Evolutionary conservation across 2,329 filamentous ascomycete genomes (phyloP).

Genomic region (Paraphoma chrysanthemicola): DNA sequence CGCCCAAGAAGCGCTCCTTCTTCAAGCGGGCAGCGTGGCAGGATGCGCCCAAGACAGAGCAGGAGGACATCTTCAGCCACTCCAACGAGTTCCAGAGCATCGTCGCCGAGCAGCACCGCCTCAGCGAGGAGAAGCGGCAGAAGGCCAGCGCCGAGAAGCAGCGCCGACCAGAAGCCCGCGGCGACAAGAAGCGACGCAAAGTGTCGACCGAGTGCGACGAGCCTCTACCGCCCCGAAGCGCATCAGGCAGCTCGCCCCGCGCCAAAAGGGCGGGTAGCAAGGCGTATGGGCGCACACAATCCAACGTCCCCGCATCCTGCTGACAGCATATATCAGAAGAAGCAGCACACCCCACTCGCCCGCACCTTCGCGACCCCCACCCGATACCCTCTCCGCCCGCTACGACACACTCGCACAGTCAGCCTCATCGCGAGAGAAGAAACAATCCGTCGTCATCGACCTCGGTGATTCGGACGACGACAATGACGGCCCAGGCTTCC

Average conservation of each 20-base stretch:
- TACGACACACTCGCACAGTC: conserved; percentile 38
- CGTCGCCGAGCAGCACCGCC: conserved; percentile 47
- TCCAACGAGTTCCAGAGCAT: conserved; percentile 48
- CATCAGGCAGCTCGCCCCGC: conserved; percentile 13
- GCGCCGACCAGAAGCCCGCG: neutral
- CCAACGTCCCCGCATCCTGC: neutral
- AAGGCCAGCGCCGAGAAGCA: neutral
- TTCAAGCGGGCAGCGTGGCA: conserved; percentile 65
- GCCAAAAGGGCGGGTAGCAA: conserved; percentile 16
- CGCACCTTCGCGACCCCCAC: conserved; percentile 11
- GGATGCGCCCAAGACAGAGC: conserved; percentile 44
- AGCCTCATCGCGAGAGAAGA: conserved; percentile 13
- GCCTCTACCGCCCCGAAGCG: conserved; percentile 7
- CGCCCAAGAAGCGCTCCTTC: conserved; percentile 55
- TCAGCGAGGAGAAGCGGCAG: conserved; percentile 26
- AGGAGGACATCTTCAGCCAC: conserved; percentile 52
- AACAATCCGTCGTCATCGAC: conserved; percentile 28
- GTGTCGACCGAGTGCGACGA: conserved; percentile 26
- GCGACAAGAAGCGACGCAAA: conserved; percentile 24
- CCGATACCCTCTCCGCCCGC: conserved; percentile 34
- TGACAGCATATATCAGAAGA: conserved; percentile 20
- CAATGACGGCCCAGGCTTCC: conserved; percentile 14
- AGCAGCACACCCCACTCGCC: conserved; percentile 35
- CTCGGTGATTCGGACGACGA: conserved; percentile 34
- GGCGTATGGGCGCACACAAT: conserved; percentile 18